These are phyloP conservation scores for Eucalyptus rudis DNA, from an alignment of 345 rosid species.

Conservation along the genomic window DNA sequence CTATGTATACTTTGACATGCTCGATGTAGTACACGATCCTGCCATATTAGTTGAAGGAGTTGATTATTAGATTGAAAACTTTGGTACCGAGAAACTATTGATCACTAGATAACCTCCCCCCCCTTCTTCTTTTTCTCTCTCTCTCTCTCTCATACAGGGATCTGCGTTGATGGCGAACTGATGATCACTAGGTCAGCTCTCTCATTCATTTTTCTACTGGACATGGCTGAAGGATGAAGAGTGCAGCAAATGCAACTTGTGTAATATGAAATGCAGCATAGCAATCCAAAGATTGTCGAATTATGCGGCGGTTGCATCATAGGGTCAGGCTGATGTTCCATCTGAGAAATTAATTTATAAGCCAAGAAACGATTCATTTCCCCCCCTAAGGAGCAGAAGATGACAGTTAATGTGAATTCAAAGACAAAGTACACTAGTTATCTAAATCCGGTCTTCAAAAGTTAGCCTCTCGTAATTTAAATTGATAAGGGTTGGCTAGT, in stretches of 20 bases:
- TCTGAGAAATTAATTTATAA: neutral
- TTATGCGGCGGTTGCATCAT: neutral
- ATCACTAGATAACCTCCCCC: neutral
- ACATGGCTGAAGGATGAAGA: neutral
- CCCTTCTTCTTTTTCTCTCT: rapidly evolving
- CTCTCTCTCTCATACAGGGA: neutral
- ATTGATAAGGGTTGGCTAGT: neutral
- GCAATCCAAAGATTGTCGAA: neutral
- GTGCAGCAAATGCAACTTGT: neutral
- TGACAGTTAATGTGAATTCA: neutral
- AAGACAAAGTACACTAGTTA: neutral
- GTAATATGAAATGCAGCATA: neutral
- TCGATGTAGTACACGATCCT: neutral
- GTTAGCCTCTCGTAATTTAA: neutral
- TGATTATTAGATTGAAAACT: neutral
- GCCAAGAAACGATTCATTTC: neutral
- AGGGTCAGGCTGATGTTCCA: neutral
- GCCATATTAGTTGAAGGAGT: neutral
- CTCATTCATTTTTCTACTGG: neutral
- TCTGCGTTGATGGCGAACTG: neutral
- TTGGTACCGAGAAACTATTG: neutral
- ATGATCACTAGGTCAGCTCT: neutral
- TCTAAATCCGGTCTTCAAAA: neutral
- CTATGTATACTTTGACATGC: neutral
- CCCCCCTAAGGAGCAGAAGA: neutral